Evolutionary conservation across 1,139 yeast genomes (phyloP).

Genomic region (Yamadazyma friedrichii): DNA sequence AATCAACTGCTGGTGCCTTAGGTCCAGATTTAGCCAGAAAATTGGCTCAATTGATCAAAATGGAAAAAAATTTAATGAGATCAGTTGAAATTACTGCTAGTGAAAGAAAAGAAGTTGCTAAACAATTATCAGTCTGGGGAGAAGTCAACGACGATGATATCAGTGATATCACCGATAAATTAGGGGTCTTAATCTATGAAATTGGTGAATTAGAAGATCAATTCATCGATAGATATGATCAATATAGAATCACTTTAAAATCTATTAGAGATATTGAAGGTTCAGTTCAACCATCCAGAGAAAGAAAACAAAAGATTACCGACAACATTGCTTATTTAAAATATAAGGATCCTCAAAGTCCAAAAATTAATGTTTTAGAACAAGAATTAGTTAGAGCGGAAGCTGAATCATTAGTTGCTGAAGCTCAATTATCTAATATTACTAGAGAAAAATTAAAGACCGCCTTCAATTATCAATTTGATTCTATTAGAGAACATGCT

Average conservation of each 20-base stretch:
- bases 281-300: slow-evolving; percentile 84
- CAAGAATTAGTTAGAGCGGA: slow-evolving; percentile 89
- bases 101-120: slow-evolving; percentile 81
- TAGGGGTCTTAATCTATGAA: slow-evolving; percentile 80
- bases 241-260: slow-evolving; percentile 79
- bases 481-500: slow-evolving; percentile 76
- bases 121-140: slow-evolving; percentile 84
- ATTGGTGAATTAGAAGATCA: slow-evolving; percentile 87
- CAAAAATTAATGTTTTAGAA: slow-evolving; percentile 77
- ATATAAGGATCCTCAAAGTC: slow-evolving; percentile 82
- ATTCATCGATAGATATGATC: slow-evolving; percentile 83
- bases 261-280: slow-evolving; percentile 83
- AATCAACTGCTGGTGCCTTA: slow-evolving; percentile 67
- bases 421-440: slow-evolving; percentile 83
- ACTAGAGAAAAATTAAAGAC: slow-evolving; percentile 86
- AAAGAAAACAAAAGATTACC: slow-evolving; percentile 81
- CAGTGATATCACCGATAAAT: slow-evolving; percentile 80
- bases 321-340: slow-evolving; percentile 81
- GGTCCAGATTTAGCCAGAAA: slow-evolving; percentile 81
- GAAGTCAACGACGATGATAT: slow-evolving; percentile 83
- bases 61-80: slow-evolving; percentile 80
- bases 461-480: slow-evolving; percentile 81
- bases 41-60: slow-evolving; percentile 72
- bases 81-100: slow-evolving; percentile 74
- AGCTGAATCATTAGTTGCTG: slow-evolving; percentile 88